phyloP scores from a whole-genome alignment of 805 yeast genomes.

The Nakazawaea peltata region DNA sequence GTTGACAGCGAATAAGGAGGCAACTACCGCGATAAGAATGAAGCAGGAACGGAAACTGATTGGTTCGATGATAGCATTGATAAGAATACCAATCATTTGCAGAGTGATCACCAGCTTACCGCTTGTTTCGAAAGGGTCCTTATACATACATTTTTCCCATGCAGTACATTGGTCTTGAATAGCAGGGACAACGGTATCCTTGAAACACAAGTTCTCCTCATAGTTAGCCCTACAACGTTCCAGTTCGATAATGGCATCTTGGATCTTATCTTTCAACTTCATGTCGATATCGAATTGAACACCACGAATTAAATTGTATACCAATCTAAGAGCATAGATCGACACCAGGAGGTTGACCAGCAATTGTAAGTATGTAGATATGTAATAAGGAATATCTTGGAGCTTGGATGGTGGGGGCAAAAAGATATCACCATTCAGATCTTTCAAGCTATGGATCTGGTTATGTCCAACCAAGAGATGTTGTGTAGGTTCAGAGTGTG shows the following conservation, averaged over 20 bases:
- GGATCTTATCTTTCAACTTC: conserved; percentile 39
- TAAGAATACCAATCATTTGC: conserved; percentile 52
- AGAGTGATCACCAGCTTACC: conserved; percentile 36
- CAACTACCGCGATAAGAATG: conserved; percentile 30
- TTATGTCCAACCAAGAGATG: no score
- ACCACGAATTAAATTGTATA: conserved; percentile 35
- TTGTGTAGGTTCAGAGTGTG: no score
- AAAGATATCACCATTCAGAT: conserved; percentile 1
- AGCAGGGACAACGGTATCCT: conserved; percentile 49
- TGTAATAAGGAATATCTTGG: conserved; percentile 44
- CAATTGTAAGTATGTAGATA: conserved; percentile 57
- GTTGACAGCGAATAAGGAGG: conserved; percentile 52
- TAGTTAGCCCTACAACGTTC: conserved; percentile 45
- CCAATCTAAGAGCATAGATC: conserved; percentile 33
- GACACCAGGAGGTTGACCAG: conserved; percentile 40
- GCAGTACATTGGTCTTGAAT: conserved; percentile 45
- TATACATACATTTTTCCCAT: conserved; percentile 64
- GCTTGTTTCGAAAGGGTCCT: conserved; percentile 35
- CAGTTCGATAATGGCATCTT: conserved; percentile 40
- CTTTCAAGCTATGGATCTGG: no score
- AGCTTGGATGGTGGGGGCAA: conserved; percentile 54
- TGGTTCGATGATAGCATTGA: conserved; percentile 62
- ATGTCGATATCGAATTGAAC: conserved; percentile 46
- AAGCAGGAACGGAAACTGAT: conserved; percentile 52
- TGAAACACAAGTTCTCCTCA: conserved; percentile 47